Conservation (phyloP, 1,284 basidiomycete species). For the Malassezia japonica region DNA sequence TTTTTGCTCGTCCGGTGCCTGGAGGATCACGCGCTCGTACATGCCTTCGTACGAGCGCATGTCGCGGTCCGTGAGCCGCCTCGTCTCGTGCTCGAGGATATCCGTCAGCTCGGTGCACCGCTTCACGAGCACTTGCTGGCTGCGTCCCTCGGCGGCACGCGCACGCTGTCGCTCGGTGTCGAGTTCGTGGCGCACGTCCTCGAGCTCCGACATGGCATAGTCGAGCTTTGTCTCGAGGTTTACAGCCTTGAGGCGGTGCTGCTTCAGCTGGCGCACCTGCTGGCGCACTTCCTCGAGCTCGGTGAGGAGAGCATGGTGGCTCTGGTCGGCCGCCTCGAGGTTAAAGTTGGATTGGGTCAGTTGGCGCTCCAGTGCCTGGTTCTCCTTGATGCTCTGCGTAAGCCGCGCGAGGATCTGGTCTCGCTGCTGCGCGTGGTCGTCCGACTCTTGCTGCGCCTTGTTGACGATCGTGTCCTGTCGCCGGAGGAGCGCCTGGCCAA, state of each 20-base stretch:
- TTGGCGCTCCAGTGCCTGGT: conserved; percentile 53
- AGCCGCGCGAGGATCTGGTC: conserved; percentile 35
- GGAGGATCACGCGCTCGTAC: neutral
- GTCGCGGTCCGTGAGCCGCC: conserved; percentile 19
- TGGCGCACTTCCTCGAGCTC: conserved; percentile 69
- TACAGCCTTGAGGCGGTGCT: conserved; percentile 28
- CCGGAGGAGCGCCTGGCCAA: conserved; percentile 78
- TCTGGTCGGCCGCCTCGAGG: conserved; percentile 68
- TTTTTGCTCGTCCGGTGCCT: neutral
- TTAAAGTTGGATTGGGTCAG: conserved; percentile 71
- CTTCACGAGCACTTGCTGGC: conserved; percentile 51
- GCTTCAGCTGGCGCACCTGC: conserved; percentile 51
- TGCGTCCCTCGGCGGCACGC: conserved; percentile 61
- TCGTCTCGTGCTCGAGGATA: conserved; percentile 10
- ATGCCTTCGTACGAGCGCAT: neutral
- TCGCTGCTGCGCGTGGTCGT: conserved; percentile 37
- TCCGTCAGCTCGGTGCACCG: conserved; percentile 3
- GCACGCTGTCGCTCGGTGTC: conserved; percentile 64
- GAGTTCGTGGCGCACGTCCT: conserved; percentile 75
- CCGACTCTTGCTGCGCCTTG: conserved; percentile 48
- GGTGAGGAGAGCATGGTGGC: conserved; percentile 63
- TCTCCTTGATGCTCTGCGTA: conserved; percentile 30
- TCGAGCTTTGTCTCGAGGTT: conserved; percentile 55
- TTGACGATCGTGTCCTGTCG: conserved; percentile 76
- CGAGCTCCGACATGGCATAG: conserved; percentile 56